Conservation (phyloP, 2,329 filamentous ascomycete genomes). For the Alternaria panax region DNA sequence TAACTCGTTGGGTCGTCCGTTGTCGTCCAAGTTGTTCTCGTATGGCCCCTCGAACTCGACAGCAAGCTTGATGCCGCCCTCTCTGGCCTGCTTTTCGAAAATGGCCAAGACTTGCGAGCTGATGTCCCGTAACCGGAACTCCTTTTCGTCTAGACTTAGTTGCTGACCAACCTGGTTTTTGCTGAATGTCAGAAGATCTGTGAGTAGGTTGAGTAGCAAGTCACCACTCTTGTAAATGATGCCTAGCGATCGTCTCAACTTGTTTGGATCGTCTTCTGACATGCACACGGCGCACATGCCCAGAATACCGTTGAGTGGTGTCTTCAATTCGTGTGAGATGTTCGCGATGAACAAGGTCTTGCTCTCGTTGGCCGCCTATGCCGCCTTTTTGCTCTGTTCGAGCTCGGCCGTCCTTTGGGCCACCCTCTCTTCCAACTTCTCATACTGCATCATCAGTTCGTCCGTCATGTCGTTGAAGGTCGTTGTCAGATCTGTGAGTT, state of each 20-base stretch:
- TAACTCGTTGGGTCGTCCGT: slow-evolving; percentile 49
- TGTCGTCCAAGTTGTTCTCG: slow-evolving; percentile 49
- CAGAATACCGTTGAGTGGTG: slow-evolving; percentile 92
- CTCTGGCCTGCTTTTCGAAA: slow-evolving; percentile 87
- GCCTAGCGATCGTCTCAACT: slow-evolving; percentile 82
- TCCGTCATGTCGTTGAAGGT: slow-evolving; percentile 97
- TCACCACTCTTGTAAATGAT: slow-evolving; percentile 91
- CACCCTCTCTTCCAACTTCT: slow-evolving; percentile 83
- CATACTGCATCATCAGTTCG: slow-evolving; percentile 86
- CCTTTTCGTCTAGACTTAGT: slow-evolving; percentile 80
- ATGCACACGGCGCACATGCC: slow-evolving; percentile 94
- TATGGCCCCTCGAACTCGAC: slow-evolving; percentile 72
- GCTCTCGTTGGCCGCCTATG: slow-evolving; percentile 93
- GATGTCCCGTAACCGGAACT: slow-evolving; percentile 85
- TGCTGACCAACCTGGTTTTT: slow-evolving; percentile 94
- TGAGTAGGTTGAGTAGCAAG: slow-evolving; percentile 81
- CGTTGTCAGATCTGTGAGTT: slow-evolving; percentile 79
- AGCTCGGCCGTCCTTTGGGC: slow-evolving; percentile 82
- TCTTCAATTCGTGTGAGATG: slow-evolving; percentile 87
- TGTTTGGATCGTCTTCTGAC: slow-evolving; percentile 81
- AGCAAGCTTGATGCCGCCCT: slow-evolving; percentile 75
- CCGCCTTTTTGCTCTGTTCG: slow-evolving; percentile 88
- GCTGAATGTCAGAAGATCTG: slow-evolving; percentile 89
- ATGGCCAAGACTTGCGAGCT: slow-evolving; percentile 83
- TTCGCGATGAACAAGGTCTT: slow-evolving; percentile 98